A percentile compares a stretch with the other conserved stretches of the same genome.
Evolutionary conservation across 345 rosid species (phyloP).

Genomic region (Iberis pinnata): DNA sequence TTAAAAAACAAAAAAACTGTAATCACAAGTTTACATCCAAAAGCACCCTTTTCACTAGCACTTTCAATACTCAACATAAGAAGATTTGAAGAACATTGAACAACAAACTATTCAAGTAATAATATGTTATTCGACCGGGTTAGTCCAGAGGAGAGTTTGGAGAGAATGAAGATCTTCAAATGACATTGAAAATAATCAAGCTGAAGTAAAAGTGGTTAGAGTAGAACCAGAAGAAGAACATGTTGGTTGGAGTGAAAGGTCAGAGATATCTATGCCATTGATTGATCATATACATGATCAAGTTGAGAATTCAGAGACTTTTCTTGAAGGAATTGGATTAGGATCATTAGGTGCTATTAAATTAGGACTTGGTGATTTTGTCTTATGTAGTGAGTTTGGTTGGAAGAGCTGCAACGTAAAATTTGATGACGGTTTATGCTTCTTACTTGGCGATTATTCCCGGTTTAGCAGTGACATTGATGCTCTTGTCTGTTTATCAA

Average conservation of each 20-base stretch:
- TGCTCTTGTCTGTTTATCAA: conserved; percentile 75
- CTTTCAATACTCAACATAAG: too few relatives aligned
- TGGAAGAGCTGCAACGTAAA: conserved; percentile 94
- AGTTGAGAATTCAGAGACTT: conserved; percentile 38
- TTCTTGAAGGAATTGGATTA: conserved; percentile 81
- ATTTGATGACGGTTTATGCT: conserved; percentile 87
- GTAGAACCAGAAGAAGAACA: conserved; percentile 36
- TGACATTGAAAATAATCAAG: conserved; percentile 14
- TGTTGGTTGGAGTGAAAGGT: conserved; percentile 26
- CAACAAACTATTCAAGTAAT: too few relatives aligned
- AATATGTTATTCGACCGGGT: conserved; percentile 26
- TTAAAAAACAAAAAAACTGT: too few relatives aligned
- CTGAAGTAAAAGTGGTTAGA: conserved; percentile 26
- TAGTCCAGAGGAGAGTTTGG: conserved; percentile 65
- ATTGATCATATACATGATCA: conserved; percentile 38
- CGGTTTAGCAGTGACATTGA: conserved; percentile 77
- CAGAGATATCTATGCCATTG: conserved; percentile 59
- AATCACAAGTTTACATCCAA: too few relatives aligned
- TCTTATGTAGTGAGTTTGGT: conserved; percentile 90
- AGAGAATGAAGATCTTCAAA: conserved; percentile 41
- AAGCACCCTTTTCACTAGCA: too few relatives aligned
- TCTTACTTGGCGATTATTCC: conserved; percentile 90
- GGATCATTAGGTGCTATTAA: conserved; percentile 89
- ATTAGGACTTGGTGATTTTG: conserved; percentile 88
- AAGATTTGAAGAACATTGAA: too few relatives aligned